These are phyloP conservation scores for Pythium volutum DNA, from an alignment of 352 stramenopile genomes.

Conservation along the genomic window DNA sequence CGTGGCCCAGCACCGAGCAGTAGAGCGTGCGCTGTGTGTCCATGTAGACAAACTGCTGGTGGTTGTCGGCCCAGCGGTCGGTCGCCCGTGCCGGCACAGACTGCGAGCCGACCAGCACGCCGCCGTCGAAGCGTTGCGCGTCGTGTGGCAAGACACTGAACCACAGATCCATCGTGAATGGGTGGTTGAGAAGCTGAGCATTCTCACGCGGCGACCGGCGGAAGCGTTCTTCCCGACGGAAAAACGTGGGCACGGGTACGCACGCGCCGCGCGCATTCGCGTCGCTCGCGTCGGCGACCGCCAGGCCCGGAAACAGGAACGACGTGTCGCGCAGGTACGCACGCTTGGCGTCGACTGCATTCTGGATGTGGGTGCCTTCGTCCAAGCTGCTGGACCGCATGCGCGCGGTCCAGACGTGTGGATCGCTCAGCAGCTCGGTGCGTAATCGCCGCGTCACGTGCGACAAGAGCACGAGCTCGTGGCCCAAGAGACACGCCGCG, in stretches of 20 bases:
- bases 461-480: slow-evolving; percentile 17
- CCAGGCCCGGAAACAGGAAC: slow-evolving; percentile 13
- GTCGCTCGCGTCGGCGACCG: not conserved
- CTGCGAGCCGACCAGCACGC: slow-evolving; percentile 32
- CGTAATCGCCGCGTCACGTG: slow-evolving; percentile 7
- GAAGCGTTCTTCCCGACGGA: slow-evolving; percentile 14
- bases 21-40: slow-evolving; percentile 24
- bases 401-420: slow-evolving; percentile 1
- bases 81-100: slow-evolving; percentile 13
- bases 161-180: slow-evolving; percentile 25
- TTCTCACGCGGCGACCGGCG: not conserved
- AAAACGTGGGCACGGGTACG: slow-evolving; percentile 22
- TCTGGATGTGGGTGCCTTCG: not conserved
- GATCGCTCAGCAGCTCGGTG: slow-evolving; percentile 11
- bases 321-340: slow-evolving; percentile 10
- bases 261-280: slow-evolving; percentile 17
- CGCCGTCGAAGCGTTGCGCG: slow-evolving; percentile 17
- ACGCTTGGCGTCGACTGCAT: not conserved
- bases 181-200: slow-evolving; percentile 10
- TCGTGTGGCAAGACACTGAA: slow-evolving; percentile 29
- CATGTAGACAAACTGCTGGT: slow-evolving; percentile 30
- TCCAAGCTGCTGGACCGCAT: not conserved
- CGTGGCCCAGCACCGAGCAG: slow-evolving; percentile 26
- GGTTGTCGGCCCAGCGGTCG: slow-evolving; percentile 15
- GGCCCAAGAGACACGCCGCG: slow-evolving; percentile 6